A percentile compares a stretch with the other conserved stretches of the same genome.
Evolutionary conservation across 345 rosid species (phyloP).

Genomic region (Noccaea caerulescens): DNA sequence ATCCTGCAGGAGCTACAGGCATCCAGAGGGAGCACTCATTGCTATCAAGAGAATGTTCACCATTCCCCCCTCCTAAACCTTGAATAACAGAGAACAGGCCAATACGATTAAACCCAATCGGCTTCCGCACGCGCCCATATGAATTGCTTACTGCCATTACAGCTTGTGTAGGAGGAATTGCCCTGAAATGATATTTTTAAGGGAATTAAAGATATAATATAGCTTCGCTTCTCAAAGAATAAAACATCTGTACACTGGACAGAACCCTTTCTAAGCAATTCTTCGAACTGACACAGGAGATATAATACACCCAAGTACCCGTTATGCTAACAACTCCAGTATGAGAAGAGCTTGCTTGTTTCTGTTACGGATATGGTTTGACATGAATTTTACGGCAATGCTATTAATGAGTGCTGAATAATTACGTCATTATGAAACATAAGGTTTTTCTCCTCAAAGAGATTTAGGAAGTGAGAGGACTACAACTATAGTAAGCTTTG

Average conservation of each 20-base stretch:
- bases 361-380: constrained; percentile 22
- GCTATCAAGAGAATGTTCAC: constrained; percentile 45
- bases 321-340: constrained; percentile 10
- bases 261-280: constrained; percentile 6
- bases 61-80: constrained; percentile 52
- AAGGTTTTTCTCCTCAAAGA: neutral
- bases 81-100: constrained; percentile 67
- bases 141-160: constrained; percentile 92
- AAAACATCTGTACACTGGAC: constrained; percentile 16
- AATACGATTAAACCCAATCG: constrained; percentile 72
- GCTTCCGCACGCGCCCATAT: constrained; percentile 96
- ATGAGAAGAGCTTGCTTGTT: constrained; percentile 22
- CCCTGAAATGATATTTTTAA: constrained; percentile 51
- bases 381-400: constrained; percentile 18
- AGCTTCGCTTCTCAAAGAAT: constrained; percentile 19
- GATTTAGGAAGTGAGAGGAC: neutral
- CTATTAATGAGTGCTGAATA: constrained; percentile 19
- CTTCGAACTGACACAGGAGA: constrained; percentile 3
- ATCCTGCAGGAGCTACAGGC: constrained; percentile 95
- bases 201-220: constrained; percentile 2
- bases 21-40: constrained; percentile 89
- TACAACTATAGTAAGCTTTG: constrained; percentile 9
- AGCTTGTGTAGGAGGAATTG: constrained; percentile 94
- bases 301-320: constrained; percentile 14
- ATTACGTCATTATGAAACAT: constrained; percentile 6